Conservation (phyloP, 345 rosid species). For the Garcia nutans region DNA sequence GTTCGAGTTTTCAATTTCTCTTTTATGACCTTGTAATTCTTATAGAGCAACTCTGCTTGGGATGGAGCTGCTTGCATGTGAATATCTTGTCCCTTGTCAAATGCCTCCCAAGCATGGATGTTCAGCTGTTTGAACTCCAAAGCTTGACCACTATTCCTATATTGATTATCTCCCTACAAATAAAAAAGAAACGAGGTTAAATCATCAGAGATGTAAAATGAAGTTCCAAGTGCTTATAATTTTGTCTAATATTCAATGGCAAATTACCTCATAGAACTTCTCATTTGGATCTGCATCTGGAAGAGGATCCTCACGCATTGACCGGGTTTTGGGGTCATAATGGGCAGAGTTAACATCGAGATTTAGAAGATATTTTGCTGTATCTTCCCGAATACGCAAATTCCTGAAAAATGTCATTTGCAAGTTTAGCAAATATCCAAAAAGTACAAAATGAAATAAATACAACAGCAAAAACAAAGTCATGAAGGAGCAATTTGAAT, state of each 20-base stretch:
- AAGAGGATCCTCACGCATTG: conserved; percentile 83
- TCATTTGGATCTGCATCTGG: conserved; percentile 77
- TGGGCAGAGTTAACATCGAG: conserved; percentile 76
- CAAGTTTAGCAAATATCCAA: not conserved
- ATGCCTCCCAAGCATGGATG: conserved; percentile 60
- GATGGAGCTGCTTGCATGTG: conserved; percentile 79
- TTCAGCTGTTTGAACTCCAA: conserved; percentile 67
- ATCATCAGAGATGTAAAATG: not conserved
- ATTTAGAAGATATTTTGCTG: conserved; percentile 70
- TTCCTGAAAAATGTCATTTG: conserved; percentile 39
- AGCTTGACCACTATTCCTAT: conserved; percentile 73
- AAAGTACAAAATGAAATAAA: not conserved
- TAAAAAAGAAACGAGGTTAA: not conserved
- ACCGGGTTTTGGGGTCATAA: conserved; percentile 74
- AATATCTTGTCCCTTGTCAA: conserved; percentile 74
- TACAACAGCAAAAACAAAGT: not conserved
- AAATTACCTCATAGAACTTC: conserved; percentile 58
- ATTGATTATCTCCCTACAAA: conserved; percentile 65
- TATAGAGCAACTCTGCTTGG: conserved; percentile 62
- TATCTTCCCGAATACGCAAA: conserved; percentile 77
- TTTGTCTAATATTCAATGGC: not conserved
- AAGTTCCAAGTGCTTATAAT: not conserved
- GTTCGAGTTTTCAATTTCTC: conserved; percentile 51
- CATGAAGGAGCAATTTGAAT: not conserved
- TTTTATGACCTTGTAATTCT: conserved; percentile 44